Conservation (phyloP, 345 rosid genomes). For the Gossypium turneri region DNA sequence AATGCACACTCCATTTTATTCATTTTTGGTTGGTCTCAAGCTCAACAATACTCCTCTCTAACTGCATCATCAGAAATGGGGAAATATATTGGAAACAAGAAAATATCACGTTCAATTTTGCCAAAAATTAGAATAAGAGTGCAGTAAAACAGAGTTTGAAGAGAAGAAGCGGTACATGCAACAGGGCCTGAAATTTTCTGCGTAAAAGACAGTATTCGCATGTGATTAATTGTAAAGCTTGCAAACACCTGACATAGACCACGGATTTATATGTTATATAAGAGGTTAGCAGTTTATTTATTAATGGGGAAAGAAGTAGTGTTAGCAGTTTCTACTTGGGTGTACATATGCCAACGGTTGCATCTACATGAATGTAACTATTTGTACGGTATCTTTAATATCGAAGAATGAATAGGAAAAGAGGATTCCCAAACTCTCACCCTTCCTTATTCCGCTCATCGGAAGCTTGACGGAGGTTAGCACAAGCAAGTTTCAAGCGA, state of each 20-base stretch:
- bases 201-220: background rate
- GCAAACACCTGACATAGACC: background rate
- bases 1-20: background rate
- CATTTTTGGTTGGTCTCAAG: conserved; percentile 4
- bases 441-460: conserved; percentile 22
- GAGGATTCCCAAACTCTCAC: conserved; percentile 6
- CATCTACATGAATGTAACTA: background rate
- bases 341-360: no score
- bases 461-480: conserved; percentile 29
- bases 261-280: no score
- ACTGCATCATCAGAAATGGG: background rate
- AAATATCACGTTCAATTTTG: no score
- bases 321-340: no score
- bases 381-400: background rate
- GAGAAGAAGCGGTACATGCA: background rate
- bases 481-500: conserved; percentile 29
- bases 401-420: background rate
- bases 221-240: conserved; percentile 2
- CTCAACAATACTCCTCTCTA: conserved; percentile 6
- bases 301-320: no score
- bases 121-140: background rate
- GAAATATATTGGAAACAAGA: background rate
- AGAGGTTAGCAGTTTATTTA: background rate
- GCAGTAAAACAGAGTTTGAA: background rate
- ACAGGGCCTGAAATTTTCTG: background rate